Base-by-base conservation (phyloP, 768 basidiomycete genomes). In the Imleria badia region DNA sequence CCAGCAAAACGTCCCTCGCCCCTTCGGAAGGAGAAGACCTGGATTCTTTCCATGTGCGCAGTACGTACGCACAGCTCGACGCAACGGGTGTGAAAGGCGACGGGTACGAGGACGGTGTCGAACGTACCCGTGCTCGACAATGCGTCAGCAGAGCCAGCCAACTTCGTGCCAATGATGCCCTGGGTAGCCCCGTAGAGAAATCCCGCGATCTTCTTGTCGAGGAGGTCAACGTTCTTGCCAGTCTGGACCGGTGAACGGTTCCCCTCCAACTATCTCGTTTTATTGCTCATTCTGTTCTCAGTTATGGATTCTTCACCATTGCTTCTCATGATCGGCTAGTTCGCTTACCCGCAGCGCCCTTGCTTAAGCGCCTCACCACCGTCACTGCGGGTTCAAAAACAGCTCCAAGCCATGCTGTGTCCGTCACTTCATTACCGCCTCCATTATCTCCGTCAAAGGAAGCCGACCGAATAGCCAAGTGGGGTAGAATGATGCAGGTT, bases 41-140 rank as follows among this genome's bases (percentile, higher is more conserved):
- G 52, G 91, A 94, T 66, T 81, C 87, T 8, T 89, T 89, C 62
- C 86, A 91, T 69, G 88, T 95, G 8, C 82, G 92, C 38, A 86
- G 80, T 55, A 92, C 91, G 1, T 95, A 98, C 67, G 96, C 94
- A 0, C 82, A 90, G 58, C 79, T 98, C n/a, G 93, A 98, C 45
- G 74, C 81, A 11, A 81, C 81, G 40, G 96, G 96, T n/a, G 95
- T 98, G 35, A 89, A 84, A 66, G 94, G 95, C 3, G 96, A 98
- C 66, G 96, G 96, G 0, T 92, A 86, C 71, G 90, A 93, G 62
- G 94, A 96, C 60, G 96, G 96, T 35, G 80, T 96, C 8, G 96
- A 98, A 73, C 85, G 93, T 35, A 98, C 95, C 26, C 81, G 96
- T 55, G 89, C 91, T 22, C 77, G 88, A 62, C 68, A 84, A 58